phyloP scores from a whole-genome alignment of 306 rosid species.

The Delonix regia region DNA sequence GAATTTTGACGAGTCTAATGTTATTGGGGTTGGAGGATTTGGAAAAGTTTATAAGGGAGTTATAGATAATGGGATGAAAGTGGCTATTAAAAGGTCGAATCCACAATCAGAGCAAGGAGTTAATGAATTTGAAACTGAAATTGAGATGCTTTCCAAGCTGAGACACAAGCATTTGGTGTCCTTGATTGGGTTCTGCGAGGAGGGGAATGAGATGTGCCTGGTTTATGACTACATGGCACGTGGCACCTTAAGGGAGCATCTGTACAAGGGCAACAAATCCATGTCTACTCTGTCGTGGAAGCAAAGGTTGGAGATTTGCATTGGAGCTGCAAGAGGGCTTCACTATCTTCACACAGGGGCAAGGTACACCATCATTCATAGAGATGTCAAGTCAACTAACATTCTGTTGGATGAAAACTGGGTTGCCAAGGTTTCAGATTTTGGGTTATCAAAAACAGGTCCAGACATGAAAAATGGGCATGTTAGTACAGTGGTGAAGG shows the following conservation, averaged over 20 bases:
- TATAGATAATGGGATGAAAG: slow-evolving; percentile 48
- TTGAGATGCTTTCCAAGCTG: slow-evolving; percentile 59
- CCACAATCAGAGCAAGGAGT: slow-evolving; percentile 63
- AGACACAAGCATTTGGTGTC: slow-evolving; percentile 65
- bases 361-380: slow-evolving; percentile 57
- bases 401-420: slow-evolving; percentile 61
- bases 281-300: slow-evolving; percentile 47
- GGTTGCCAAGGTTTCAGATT: slow-evolving; percentile 66
- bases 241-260: slow-evolving; percentile 60
- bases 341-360: slow-evolving; percentile 71
- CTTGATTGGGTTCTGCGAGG: slow-evolving; percentile 62
- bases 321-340: slow-evolving; percentile 68
- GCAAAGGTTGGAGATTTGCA: slow-evolving; percentile 65
- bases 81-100: slow-evolving; percentile 55
- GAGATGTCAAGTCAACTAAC: slow-evolving; percentile 64
- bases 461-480: slow-evolving; percentile 56
- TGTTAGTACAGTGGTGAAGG: slow-evolving; percentile 62
- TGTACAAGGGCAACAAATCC: slow-evolving; percentile 52
- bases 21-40: slow-evolving; percentile 66
- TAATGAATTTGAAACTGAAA: slow-evolving; percentile 56
- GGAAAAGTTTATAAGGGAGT: slow-evolving; percentile 63
- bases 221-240: slow-evolving; percentile 64
- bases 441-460: slow-evolving; percentile 61
- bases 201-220: slow-evolving; percentile 52
- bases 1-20: slow-evolving; percentile 55